Evolutionary conservation across 163 green algal species (phyloP).

Genomic region (Chlamydomonas reinhardtii): DNA sequence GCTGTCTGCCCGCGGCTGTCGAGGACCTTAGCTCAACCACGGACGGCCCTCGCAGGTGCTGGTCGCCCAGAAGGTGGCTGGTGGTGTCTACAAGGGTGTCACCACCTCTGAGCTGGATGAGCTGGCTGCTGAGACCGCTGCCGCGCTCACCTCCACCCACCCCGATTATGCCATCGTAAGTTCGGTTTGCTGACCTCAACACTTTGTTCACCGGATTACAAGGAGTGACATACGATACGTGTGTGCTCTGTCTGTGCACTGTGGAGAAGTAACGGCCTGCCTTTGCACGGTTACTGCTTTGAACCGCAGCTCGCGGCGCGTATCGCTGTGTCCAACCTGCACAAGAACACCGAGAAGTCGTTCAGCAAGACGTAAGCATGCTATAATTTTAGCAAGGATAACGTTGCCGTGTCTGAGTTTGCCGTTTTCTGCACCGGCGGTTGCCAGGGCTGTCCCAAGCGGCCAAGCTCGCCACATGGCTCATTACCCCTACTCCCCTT

Average conservation of each 20-base stretch:
- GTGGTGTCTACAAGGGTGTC: slow-evolving; percentile 97
- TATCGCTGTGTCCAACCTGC: slow-evolving; percentile 99
- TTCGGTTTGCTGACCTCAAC: not conserved
- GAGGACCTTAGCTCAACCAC: not conserved
- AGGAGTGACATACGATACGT: too few relatives aligned
- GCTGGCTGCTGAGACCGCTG: slow-evolving; percentile 97
- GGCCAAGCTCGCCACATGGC: too few relatives aligned
- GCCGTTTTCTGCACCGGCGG: too few relatives aligned
- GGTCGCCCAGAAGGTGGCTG: slow-evolving; percentile 97
- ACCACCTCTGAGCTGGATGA: slow-evolving; percentile 98
- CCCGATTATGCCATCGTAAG: slow-evolving; percentile 96
- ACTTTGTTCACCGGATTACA: too few relatives aligned
- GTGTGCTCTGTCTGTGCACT: too few relatives aligned
- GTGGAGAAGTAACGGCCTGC: too few relatives aligned
- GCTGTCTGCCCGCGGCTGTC: slow-evolving; percentile 6
- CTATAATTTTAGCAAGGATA: too few relatives aligned
- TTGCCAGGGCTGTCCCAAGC: too few relatives aligned
- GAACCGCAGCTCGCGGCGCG: slow-evolving; percentile 93
- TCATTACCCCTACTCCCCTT: not conserved
- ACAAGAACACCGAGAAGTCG: slow-evolving; percentile 99
- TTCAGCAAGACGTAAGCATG: slow-evolving; percentile 95
- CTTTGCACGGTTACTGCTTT: too few relatives aligned
- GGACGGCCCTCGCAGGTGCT: slow-evolving; percentile 76
- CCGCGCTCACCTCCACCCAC: slow-evolving; percentile 96
- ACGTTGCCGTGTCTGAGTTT: too few relatives aligned